These are phyloP conservation scores for Gonapodya prolifera DNA, from an alignment of 192 early-diverging fungal genomes.

Conservation along the genomic window DNA sequence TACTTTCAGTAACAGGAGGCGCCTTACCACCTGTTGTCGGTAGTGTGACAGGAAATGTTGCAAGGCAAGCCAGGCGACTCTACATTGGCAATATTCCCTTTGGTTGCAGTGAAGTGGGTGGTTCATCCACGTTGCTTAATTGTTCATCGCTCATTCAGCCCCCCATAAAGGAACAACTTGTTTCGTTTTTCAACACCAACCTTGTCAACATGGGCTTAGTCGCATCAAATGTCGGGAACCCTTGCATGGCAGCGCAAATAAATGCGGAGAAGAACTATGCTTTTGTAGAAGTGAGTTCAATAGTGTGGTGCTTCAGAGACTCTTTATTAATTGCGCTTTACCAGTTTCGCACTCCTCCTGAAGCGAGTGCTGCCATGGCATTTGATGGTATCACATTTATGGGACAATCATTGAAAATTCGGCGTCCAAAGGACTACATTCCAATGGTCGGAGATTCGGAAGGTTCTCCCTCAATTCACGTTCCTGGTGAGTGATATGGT, in stretches of 20 bases:
- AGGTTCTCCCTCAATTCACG: slow-evolving; percentile 40
- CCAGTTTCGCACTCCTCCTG: slow-evolving; percentile 75
- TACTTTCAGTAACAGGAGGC: neutral
- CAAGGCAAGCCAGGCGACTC: slow-evolving; percentile 69
- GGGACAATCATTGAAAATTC: slow-evolving; percentile 71
- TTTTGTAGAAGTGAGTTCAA: slow-evolving; percentile 69
- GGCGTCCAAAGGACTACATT: slow-evolving; percentile 88
- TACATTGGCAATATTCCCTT: slow-evolving; percentile 87
- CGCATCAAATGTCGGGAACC: slow-evolving; percentile 30
- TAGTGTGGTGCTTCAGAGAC: neutral
- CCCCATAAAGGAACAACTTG: slow-evolving; percentile 37
- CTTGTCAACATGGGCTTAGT: slow-evolving; percentile 36
- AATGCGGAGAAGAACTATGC: slow-evolving; percentile 93
- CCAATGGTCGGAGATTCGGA: slow-evolving; percentile 29
- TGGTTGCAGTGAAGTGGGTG: slow-evolving; percentile 53
- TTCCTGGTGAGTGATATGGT: slow-evolving; percentile 24
- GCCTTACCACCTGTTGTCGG: slow-evolving; percentile 26
- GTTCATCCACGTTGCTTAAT: neutral
- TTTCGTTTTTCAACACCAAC: slow-evolving; percentile 75
- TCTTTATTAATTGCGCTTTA: neutral
- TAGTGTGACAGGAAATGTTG: slow-evolving; percentile 29
- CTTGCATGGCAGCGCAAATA: slow-evolving; percentile 71
- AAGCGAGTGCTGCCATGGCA: slow-evolving; percentile 81
- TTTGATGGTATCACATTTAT: slow-evolving; percentile 85
- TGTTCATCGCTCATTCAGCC: neutral